Percentiles rank a stretch among this genome's conserved stretches.
These are phyloP conservation scores for Talaromyces sp. DNA, from an alignment of 2,329 filamentous ascomycete species.

Conservation along the genomic window DNA sequence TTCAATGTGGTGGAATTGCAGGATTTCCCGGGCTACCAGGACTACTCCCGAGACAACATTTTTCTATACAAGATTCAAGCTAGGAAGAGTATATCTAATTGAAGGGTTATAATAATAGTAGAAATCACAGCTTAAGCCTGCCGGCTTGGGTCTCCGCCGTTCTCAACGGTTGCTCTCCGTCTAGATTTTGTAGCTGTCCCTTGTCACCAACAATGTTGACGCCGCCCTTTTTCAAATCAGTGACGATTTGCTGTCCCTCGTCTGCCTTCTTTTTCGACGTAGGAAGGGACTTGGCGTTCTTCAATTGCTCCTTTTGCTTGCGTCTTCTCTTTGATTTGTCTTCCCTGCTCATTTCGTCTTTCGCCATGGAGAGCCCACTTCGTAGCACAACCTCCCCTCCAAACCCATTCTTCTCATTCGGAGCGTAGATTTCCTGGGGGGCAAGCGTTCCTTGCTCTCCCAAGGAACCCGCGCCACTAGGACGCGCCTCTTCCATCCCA, in stretches of 20 bases:
- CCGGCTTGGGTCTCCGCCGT: conserved; percentile 21
- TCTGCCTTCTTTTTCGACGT: conserved; percentile 43
- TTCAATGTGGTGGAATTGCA: conserved; percentile 61
- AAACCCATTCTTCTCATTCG: conserved; percentile 60
- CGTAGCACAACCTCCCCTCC: conserved; percentile 72
- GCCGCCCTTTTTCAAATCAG: conserved; percentile 73
- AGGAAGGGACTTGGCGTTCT: conserved; percentile 50
- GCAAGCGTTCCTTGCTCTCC: conserved; percentile 66
- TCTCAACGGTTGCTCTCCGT: conserved; percentile 65
- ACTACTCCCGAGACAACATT: conserved; percentile 34
- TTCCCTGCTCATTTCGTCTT: conserved; percentile 83
- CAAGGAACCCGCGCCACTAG: conserved; percentile 67
- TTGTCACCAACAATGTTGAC: conserved; percentile 90
- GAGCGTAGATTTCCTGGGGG: conserved; percentile 88
- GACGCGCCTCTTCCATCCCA: conserved; percentile 91
- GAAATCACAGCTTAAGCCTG: conserved; percentile 31
- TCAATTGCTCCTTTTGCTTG: conserved; percentile 79
- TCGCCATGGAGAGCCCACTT: conserved; percentile 70
- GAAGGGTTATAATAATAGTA: not conserved
- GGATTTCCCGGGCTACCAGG: conserved; percentile 46
- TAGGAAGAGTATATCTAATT: not conserved
- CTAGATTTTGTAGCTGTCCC: conserved; percentile 77
- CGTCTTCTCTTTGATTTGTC: conserved; percentile 73
- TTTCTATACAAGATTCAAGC: conserved; percentile 34
- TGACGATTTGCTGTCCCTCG: conserved; percentile 54